Conservation (phyloP, 164 flowering plant genomes). For the Macadamia integrifolia region DNA sequence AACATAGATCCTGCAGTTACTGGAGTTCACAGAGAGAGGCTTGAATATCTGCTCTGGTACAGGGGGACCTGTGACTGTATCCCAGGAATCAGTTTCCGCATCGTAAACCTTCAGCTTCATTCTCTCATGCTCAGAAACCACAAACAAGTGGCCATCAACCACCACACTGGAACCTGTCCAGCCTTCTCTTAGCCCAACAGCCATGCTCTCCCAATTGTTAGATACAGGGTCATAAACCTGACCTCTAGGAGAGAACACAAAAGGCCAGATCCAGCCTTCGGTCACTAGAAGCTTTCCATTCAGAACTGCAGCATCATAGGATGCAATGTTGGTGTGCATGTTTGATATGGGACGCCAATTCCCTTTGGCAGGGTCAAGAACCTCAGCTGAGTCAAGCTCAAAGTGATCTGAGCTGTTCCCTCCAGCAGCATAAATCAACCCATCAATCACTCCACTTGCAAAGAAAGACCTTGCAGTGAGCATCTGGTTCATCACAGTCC, state of each 20-base stretch:
- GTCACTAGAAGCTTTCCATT: slow-evolving; percentile 59
- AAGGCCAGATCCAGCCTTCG: slow-evolving; percentile 78
- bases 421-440: slow-evolving; percentile 57
- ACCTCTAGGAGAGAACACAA: slow-evolving; percentile 55
- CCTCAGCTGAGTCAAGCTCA: slow-evolving; percentile 57
- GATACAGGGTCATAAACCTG: slow-evolving; percentile 54
- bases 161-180: slow-evolving; percentile 74
- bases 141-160: slow-evolving; percentile 44
- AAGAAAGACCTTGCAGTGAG: slow-evolving; percentile 54
- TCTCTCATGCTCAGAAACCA: slow-evolving; percentile 57
- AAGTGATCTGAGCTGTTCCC: slow-evolving; percentile 48
- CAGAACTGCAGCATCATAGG: slow-evolving; percentile 59
- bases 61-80: slow-evolving; percentile 43
- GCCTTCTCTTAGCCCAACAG: slow-evolving; percentile 54
- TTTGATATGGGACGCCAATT: slow-evolving; percentile 44
- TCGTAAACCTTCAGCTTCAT: slow-evolving; percentile 57
- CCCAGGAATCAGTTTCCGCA: slow-evolving; percentile 50
- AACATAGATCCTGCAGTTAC: slow-evolving; percentile 46
- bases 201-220: slow-evolving; percentile 55
- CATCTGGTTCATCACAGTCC: slow-evolving; percentile 63
- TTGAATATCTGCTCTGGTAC: slow-evolving; percentile 57
- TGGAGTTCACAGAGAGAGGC: slow-evolving; percentile 51
- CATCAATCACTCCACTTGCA: slow-evolving; percentile 53
- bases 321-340: slow-evolving; percentile 50
- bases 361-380: slow-evolving; percentile 38